A percentile compares a stretch with the other conserved stretches of the same genome.
Evolutionary conservation across 176 grass and related monocot species (phyloP).

Genomic region (Cenchrus purpureus): DNA sequence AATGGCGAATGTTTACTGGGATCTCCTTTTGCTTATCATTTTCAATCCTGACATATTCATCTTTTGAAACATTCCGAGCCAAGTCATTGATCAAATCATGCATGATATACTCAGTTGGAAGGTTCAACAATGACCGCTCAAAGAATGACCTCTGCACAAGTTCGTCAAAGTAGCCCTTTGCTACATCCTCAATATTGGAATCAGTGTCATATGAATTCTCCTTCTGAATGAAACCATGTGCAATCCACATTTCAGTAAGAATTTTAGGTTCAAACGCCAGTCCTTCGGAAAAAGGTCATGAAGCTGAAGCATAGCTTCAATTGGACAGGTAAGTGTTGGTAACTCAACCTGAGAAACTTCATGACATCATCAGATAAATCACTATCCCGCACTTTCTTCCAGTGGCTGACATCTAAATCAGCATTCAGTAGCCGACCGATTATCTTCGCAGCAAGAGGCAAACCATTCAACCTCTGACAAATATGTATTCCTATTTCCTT

Average conservation of each 20-base stretch:
- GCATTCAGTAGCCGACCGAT: slow-evolving; percentile 56
- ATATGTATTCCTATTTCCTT: slow-evolving; percentile 56
- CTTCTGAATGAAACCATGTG: slow-evolving; percentile 60
- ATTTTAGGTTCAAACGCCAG: slow-evolving; percentile 42
- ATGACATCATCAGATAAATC: slow-evolving; percentile 71
- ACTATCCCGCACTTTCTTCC: slow-evolving; percentile 57
- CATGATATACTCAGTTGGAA: slow-evolving; percentile 47
- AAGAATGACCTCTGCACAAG: slow-evolving; percentile 69
- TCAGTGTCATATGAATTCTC: slow-evolving; percentile 37
- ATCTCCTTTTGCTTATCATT: slow-evolving; percentile 37
- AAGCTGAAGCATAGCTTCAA: slow-evolving; percentile 71
- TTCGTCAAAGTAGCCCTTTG: slow-evolving; percentile 48
- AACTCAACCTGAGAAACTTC: slow-evolving; percentile 65
- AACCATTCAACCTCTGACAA: slow-evolving; percentile 51
- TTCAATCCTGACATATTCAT: slow-evolving; percentile 57
- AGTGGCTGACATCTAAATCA: slow-evolving; percentile 46
- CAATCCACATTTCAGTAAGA: slow-evolving; percentile 71
- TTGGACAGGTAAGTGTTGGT: slow-evolving; percentile 56
- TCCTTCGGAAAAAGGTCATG: slow-evolving; percentile 66
- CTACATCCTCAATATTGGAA: slow-evolving; percentile 36
- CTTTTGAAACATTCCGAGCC: slow-evolving; percentile 54
- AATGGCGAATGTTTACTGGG: slow-evolving; percentile 46
- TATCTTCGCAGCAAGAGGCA: slow-evolving; percentile 65
- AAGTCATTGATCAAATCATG: slow-evolving; percentile 71
- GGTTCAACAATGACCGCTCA: slow-evolving; percentile 16